Percentiles rank a stretch among this genome's conserved stretches.
Conservation (phyloP, 2,329 filamentous ascomycete genomes). For the Diaporthe sp. region DNA sequence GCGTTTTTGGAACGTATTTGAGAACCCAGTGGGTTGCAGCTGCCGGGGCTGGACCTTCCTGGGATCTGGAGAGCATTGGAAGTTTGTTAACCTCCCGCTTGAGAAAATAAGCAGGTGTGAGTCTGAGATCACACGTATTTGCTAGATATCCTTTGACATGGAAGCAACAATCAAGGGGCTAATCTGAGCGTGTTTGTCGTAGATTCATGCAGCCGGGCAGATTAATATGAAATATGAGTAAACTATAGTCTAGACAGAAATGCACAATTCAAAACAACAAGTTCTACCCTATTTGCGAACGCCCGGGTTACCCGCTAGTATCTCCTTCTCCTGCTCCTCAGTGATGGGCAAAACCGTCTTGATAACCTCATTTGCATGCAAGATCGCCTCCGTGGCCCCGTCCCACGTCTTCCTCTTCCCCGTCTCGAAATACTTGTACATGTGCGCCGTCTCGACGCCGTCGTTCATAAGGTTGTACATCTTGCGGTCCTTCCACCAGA, state of each 20-base stretch:
- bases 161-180: background rate
- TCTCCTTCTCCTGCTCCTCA: conserved; percentile 27
- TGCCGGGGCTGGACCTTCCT: too few relatives aligned
- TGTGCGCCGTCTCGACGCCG: conserved; percentile 36
- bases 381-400: conserved; percentile 33
- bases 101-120: background rate
- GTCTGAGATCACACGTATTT: background rate
- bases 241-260: background rate
- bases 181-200: background rate
- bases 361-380: conserved; percentile 32
- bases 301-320: background rate
- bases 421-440: conserved; percentile 36
- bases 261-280: background rate
- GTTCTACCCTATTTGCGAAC: background rate
- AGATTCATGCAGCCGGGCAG: accelerated
- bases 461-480: conserved; percentile 34
- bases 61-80: background rate
- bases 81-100: too few relatives aligned
- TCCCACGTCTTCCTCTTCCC: conserved; percentile 37
- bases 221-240: too few relatives aligned
- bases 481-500: conserved; percentile 34
- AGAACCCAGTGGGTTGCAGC: background rate
- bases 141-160: background rate
- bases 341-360: conserved; percentile 28
- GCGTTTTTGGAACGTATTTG: background rate